Evolutionary conservation across 768 basidiomycete genomes (phyloP).

Genomic region (Tremella fuciformis): DNA sequence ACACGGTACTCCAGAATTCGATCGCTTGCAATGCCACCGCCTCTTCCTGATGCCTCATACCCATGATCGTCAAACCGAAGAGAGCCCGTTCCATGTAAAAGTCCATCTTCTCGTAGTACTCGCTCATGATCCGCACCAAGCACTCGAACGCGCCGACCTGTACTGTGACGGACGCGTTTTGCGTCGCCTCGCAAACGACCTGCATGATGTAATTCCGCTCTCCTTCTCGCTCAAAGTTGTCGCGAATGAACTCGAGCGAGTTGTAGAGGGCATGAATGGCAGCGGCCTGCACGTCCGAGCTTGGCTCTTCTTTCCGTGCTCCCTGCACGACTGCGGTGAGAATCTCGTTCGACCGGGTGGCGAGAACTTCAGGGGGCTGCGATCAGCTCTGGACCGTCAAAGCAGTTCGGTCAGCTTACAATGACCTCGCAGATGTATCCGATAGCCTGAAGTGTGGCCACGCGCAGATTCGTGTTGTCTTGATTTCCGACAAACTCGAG

Average conservation of each 20-base stretch:
- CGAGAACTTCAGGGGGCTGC: conserved; percentile 70
- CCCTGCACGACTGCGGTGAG: conserved; percentile 97
- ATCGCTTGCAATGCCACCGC: conserved; percentile 91
- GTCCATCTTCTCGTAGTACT: conserved; percentile 98
- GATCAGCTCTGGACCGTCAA: neutral
- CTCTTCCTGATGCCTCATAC: conserved; percentile 92
- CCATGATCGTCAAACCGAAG: conserved; percentile 93
- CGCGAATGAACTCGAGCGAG: conserved; percentile 93
- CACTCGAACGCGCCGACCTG: conserved; percentile 97
- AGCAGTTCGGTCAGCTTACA: conserved; percentile 59
- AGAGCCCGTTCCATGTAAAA: conserved; percentile 99
- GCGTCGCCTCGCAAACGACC: conserved; percentile 97
- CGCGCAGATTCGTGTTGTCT: conserved; percentile 62
- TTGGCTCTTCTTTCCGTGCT: conserved; percentile 90
- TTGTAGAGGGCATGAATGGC: conserved; percentile 91
- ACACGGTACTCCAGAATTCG: conserved; percentile 99
- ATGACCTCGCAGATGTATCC: conserved; percentile 96
- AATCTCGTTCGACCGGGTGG: conserved; percentile 89
- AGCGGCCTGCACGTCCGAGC: conserved; percentile 82
- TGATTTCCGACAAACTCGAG: conserved; percentile 80
- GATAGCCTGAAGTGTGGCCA: conserved; percentile 88
- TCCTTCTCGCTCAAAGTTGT: conserved; percentile 98
- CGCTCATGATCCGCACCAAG: conserved; percentile 90
- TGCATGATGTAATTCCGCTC: conserved; percentile 99
- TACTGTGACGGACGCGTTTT: conserved; percentile 71